Percentiles rank a stretch among this genome's conserved stretches.
Evolutionary conservation across 495 filamentous ascomycete genomes (phyloP).

Genomic region (Patellaria atrata): DNA sequence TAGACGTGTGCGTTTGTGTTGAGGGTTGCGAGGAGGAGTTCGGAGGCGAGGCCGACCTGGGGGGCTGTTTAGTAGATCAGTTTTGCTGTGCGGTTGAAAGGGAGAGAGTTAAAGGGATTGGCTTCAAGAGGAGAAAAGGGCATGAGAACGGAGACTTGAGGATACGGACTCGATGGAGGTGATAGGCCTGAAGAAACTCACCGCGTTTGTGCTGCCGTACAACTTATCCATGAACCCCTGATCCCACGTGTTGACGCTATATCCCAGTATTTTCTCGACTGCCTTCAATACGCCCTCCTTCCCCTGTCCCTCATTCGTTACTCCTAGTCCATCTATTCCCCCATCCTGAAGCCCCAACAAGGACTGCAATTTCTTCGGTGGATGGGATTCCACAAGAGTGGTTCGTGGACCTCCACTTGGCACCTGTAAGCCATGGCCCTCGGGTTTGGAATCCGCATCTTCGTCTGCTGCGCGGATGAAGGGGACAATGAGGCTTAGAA

Average conservation of each 20-base stretch:
- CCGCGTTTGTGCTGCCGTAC: constrained; percentile 73
- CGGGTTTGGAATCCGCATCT: constrained; percentile 35
- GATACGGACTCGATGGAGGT: no score
- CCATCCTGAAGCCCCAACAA: constrained; percentile 48
- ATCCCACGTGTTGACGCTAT: constrained; percentile 93
- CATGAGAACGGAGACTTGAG: not conserved
- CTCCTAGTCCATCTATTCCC: no score
- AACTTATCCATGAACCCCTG: constrained; percentile 90
- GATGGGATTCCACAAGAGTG: constrained; percentile 52
- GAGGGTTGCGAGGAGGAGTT: constrained; percentile 64
- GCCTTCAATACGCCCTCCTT: constrained; percentile 55
- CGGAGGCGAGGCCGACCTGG: constrained; percentile 61
- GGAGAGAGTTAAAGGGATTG: not conserved
- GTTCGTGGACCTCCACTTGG: constrained; percentile 35
- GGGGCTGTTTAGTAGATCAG: constrained; percentile 3
- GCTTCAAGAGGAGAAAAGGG: no score
- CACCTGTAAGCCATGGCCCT: constrained; percentile 39
- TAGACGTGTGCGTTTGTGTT: constrained; percentile 88
- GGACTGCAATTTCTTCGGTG: constrained; percentile 51
- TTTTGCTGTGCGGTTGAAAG: no score
- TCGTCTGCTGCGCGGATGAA: constrained; percentile 67
- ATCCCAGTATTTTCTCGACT: constrained; percentile 52
- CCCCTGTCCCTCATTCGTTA: constrained; percentile 52
- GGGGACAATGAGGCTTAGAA: constrained; percentile 60
- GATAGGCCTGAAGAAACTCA: constrained; percentile 28